phyloP scores from a whole-genome alignment of 1,284 basidiomycete species.

The Anthracocystis walkeri region DNA sequence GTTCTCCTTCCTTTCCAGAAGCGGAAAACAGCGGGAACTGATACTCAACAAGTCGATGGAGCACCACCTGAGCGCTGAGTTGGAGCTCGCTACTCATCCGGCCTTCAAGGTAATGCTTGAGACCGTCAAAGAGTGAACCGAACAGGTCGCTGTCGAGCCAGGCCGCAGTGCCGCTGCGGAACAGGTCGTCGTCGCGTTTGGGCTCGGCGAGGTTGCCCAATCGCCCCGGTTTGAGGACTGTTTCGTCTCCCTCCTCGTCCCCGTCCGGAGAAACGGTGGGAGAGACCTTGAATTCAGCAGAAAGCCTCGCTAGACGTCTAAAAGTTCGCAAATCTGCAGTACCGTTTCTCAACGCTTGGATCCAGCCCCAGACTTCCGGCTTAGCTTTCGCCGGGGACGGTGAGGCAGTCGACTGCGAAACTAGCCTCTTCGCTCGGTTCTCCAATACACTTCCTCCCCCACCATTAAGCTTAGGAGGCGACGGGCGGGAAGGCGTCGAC shows the following conservation, averaged over 20 bases:
- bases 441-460: slow-evolving; percentile 21
- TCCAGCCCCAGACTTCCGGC: slow-evolving; percentile 51
- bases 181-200: slow-evolving; percentile 5
- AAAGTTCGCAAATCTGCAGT: slow-evolving; percentile 46
- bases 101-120: slow-evolving; percentile 22
- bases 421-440: slow-evolving; percentile 37
- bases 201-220: slow-evolving; percentile 10
- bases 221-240: slow-evolving; percentile 21
- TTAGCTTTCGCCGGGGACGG: slow-evolving; percentile 48
- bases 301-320: slow-evolving; percentile 40
- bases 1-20: slow-evolving; percentile 24
- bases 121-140: slow-evolving; percentile 11
- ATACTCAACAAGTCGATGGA: slow-evolving; percentile 50
- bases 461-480: background rate
- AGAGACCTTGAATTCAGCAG: slow-evolving; percentile 46
- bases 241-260: slow-evolving; percentile 34
- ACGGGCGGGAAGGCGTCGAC: slow-evolving; percentile 15
- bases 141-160: slow-evolving; percentile 51
- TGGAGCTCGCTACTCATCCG: slow-evolving; percentile 23
- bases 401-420: slow-evolving; percentile 9
- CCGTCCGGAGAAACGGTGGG: background rate
- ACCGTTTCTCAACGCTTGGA: slow-evolving; percentile 26
- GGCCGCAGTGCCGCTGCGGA: slow-evolving; percentile 12
- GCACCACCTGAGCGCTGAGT: slow-evolving; percentile 46
- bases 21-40: slow-evolving; percentile 48